Evolutionary conservation across 441 rosid species (phyloP).

Genomic region (Bocquillonia castaneifolia): DNA sequence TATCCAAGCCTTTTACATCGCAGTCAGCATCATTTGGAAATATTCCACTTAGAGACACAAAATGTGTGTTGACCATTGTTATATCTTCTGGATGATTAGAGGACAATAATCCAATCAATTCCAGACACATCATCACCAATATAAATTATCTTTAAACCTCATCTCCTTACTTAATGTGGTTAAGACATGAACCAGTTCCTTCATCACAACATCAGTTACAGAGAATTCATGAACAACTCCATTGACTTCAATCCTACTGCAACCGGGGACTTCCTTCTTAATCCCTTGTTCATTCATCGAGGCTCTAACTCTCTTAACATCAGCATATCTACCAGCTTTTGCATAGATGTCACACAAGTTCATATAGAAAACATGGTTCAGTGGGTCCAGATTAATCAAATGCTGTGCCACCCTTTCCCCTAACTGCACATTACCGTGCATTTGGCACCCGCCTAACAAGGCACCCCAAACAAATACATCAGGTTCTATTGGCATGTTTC

Average conservation of each 20-base stretch:
- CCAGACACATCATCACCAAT: neutral
- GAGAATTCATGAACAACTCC: constrained; percentile 50
- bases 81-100: too few relatives aligned
- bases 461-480: constrained; percentile 63
- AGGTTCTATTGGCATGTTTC: constrained; percentile 50
- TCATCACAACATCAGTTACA: constrained; percentile 27
- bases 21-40: too few relatives aligned
- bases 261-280: constrained; percentile 45
- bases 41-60: too few relatives aligned
- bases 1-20: too few relatives aligned
- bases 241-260: constrained; percentile 52
- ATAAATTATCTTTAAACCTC: constrained; percentile 12
- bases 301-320: constrained; percentile 35
- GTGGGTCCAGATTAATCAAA: constrained; percentile 47
- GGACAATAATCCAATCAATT: neutral
- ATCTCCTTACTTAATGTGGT: constrained; percentile 31
- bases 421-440: constrained; percentile 40
- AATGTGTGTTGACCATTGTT: too few relatives aligned
- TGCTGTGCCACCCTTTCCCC: constrained; percentile 45
- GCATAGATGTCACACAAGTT: constrained; percentile 49
- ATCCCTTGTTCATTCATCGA: constrained; percentile 42
- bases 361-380: constrained; percentile 50
- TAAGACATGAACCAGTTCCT: constrained; percentile 30
- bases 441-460: constrained; percentile 55
- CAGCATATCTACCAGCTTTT: constrained; percentile 41